A percentile compares a stretch with the other conserved stretches of the same genome.
phyloP scores from a whole-genome alignment of 768 basidiomycete species.

The Lentinula raphanica region DNA sequence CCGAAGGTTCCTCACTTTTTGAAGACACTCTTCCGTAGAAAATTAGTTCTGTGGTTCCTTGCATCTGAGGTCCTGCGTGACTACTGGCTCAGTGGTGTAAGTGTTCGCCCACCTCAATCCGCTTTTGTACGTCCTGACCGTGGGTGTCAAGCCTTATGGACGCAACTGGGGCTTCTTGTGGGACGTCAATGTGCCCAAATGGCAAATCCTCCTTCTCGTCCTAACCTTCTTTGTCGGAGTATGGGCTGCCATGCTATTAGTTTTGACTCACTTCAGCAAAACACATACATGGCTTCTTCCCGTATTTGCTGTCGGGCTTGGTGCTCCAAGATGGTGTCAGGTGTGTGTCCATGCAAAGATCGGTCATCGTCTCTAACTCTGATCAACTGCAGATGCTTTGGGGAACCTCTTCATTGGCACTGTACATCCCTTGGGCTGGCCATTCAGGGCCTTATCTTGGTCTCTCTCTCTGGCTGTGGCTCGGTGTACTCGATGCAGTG shows the following conservation, averaged over 20 bases:
- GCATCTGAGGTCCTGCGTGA: conserved; percentile 85
- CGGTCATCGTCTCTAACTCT: background rate
- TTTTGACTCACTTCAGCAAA: conserved; percentile 85
- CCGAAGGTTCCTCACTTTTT: conserved; percentile 94
- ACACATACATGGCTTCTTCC: conserved; percentile 94
- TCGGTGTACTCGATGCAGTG: conserved; percentile 89
- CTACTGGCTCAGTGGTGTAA: conserved; percentile 84
- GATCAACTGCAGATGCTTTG: conserved; percentile 83
- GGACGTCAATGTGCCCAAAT: conserved; percentile 76
- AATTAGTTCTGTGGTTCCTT: conserved; percentile 93
- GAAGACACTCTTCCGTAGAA: conserved; percentile 82
- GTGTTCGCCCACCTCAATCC: conserved; percentile 21
- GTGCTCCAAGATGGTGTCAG: conserved; percentile 94
- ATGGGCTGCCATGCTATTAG: conserved; percentile 69
- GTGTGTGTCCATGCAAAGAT: conserved; percentile 26
- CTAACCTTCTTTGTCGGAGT: conserved; percentile 81
- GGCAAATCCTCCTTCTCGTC: conserved; percentile 80
- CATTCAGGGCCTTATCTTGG: conserved; percentile 82
- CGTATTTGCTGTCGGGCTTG: conserved; percentile 92
- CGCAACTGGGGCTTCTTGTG: conserved; percentile 95
- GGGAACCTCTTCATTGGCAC: conserved; percentile 89
- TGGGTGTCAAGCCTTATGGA: conserved; percentile 64
- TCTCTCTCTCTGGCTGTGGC: conserved; percentile 89
- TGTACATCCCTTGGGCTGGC: conserved; percentile 94
- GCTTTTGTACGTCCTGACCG: conserved; percentile 57